A percentile compares a stretch with the other conserved stretches of the same genome.
Conservation (phyloP, 257 asterid species). For the Nicotiana paniculata region DNA sequence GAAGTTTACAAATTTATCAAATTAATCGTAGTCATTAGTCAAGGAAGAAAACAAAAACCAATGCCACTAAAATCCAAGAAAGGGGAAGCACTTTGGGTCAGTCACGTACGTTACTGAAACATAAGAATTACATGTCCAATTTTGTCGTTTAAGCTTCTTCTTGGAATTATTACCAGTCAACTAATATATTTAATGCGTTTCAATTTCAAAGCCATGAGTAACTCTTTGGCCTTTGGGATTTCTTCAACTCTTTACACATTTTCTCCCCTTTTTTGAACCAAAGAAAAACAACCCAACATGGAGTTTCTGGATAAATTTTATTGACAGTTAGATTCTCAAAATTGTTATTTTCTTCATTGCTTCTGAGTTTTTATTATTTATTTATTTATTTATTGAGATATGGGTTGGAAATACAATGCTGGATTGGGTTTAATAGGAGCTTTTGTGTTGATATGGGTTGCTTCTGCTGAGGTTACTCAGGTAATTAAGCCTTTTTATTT, state of each 20-base stretch:
- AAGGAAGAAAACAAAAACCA: neutral
- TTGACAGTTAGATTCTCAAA: neutral
- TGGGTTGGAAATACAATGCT: constrained; percentile 66
- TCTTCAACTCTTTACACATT: neutral
- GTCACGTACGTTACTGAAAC: neutral
- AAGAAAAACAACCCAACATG: neutral
- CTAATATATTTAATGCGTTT: neutral
- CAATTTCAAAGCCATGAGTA: neutral
- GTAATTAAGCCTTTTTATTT: constrained; percentile 19
- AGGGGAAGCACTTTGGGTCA: neutral
- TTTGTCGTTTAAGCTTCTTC: neutral
- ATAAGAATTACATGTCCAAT: neutral
- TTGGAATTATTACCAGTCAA: neutral
- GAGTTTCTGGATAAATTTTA: neutral
- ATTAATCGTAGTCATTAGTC: neutral
- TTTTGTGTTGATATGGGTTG: constrained; percentile 77
- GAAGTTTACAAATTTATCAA: no score
- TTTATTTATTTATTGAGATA: constrained; percentile 7
- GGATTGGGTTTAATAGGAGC: constrained; percentile 73
- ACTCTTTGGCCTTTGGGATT: neutral
- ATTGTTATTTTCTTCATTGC: neutral
- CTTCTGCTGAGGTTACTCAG: constrained; percentile 90
- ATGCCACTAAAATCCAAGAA: neutral
- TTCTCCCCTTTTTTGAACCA: neutral
- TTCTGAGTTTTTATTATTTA: neutral